Base-by-base conservation (phyloP, 495 filamentous ascomycete genomes). In the Penicillium roqueforti region DNA sequence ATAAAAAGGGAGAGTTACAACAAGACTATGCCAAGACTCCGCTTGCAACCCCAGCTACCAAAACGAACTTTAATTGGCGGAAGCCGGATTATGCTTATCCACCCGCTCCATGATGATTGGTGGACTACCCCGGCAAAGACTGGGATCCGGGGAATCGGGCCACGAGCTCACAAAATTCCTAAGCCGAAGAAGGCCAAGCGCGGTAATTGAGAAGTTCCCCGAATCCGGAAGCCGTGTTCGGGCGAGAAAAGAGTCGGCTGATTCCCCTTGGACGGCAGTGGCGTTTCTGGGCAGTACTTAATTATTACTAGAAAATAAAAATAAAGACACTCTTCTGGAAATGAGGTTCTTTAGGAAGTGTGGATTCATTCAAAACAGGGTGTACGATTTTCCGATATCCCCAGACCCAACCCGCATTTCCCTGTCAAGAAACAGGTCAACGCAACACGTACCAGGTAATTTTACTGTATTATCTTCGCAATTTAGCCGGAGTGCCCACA, bases 91-190 rank as follows among this genome's bases (percentile, higher is more conserved):
- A 41, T 19, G 36, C 14, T 7, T 36, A 42, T 22, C 58, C 50
- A 56, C 38, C 36, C 22, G 16, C 19, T 23, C 3, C 0, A 0
- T 4, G 0, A 1, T 57, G 4, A 65, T 65, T 65, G 62, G 62
- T 22, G 10, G 16, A 54, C 22, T 9, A 31, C 29, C 14, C 6
- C 37, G 31, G 46, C n/a, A 42, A 59, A 55, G 42, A 32, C 38
- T 49, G 38, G 62, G 59, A 62, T 65, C 62, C 62, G 62, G 62
- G 62, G 59, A 62, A 59, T 65, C 47, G 51, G 51, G 44, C 59
- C 56, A 61, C 58, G 57, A 55, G 56, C 38, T 29, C 43, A 47
- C 37, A 31, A 36, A 31, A 26, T 32, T 40, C 43, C 48, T 38
- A 39, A 39, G 20, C 47, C 54, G 34, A 57, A 63, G 13, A 6